Conservation (phyloP, 495 filamentous ascomycete genomes). For the Neurospora sp. region DNA sequence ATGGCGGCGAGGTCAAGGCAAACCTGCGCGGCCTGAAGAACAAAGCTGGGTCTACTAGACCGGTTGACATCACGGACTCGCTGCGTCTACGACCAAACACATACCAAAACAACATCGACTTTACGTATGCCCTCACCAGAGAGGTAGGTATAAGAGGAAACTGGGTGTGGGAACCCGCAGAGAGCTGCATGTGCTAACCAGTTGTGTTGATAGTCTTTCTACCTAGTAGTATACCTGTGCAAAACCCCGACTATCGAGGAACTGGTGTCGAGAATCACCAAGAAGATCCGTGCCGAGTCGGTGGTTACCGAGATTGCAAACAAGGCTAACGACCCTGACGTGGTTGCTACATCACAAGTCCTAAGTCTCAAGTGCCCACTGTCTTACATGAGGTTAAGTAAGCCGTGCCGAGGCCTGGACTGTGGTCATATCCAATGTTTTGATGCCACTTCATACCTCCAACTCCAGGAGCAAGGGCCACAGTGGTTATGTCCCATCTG, state of each 20-base stretch:
- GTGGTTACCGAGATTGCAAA: slow-evolving; percentile 76
- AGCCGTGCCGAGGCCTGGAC: slow-evolving; percentile 66
- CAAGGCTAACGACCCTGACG: slow-evolving; percentile 76
- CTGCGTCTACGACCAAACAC: slow-evolving; percentile 53
- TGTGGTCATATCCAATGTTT: slow-evolving; percentile 94
- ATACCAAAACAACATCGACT: slow-evolving; percentile 65
- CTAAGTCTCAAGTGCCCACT: slow-evolving; percentile 90
- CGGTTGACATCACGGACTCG: slow-evolving; percentile 76
- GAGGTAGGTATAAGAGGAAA: slow-evolving; percentile 46
- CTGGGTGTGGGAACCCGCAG: neutral
- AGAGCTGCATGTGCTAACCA: neutral
- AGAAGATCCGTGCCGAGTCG: slow-evolving; percentile 66
- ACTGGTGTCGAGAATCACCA: slow-evolving; percentile 59
- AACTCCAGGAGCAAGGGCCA: slow-evolving; percentile 89
- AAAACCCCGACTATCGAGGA: slow-evolving; percentile 59
- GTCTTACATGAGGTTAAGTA: slow-evolving; percentile 68
- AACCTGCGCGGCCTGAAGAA: slow-evolving; percentile 92
- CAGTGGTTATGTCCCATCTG: slow-evolving; percentile 93
- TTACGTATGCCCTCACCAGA: slow-evolving; percentile 86
- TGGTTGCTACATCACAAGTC: slow-evolving; percentile 74
- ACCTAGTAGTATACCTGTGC: slow-evolving; percentile 63
- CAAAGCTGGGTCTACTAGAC: slow-evolving; percentile 84
- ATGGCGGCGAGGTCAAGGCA: slow-evolving; percentile 73
- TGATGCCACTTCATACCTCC: slow-evolving; percentile 86
- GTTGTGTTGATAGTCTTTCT: slow-evolving; percentile 54